These are phyloP conservation scores for Raphanus sativus DNA, from an alignment of 345 rosid genomes.

Conservation along the genomic window DNA sequence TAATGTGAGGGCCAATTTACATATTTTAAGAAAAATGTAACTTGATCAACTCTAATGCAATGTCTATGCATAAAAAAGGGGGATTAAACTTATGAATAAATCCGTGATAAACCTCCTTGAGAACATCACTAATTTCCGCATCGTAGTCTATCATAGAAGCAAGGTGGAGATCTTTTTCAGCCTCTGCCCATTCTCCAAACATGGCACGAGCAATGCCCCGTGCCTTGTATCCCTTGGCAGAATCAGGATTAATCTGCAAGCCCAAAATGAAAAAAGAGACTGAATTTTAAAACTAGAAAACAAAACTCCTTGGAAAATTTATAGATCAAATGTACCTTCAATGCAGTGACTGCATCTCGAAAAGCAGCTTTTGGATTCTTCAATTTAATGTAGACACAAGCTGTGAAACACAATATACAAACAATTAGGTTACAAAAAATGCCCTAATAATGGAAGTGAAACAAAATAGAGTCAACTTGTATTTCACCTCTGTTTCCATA, in stretches of 20 bases:
- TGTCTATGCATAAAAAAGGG: neutral
- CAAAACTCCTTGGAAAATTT: too few relatives aligned
- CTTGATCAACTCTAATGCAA: neutral
- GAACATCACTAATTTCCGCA: slow-evolving; percentile 78
- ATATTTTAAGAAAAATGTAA: slow-evolving; percentile 1
- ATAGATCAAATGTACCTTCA: too few relatives aligned
- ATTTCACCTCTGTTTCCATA: too few relatives aligned
- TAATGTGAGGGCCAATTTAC: slow-evolving; percentile 78
- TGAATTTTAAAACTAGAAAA: too few relatives aligned
- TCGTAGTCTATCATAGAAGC: slow-evolving; percentile 85
- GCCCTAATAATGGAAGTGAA: too few relatives aligned
- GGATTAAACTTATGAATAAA: too few relatives aligned
- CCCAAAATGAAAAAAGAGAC: neutral
- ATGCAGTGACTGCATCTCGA: too few relatives aligned
- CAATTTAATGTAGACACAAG: too few relatives aligned
- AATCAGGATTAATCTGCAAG: slow-evolving; percentile 85
- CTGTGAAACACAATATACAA: too few relatives aligned
- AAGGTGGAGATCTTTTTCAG: slow-evolving; percentile 80
- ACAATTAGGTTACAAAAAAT: too few relatives aligned
- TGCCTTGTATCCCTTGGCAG: slow-evolving; percentile 95
- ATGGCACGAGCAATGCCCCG: slow-evolving; percentile 85
- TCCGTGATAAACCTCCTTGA: slow-evolving; percentile 61
- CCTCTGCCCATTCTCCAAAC: slow-evolving; percentile 95
- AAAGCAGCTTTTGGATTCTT: too few relatives aligned
- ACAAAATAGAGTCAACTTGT: too few relatives aligned